A percentile compares a stretch with the other conserved stretches of the same genome.
phyloP scores from a whole-genome alignment of 2,329 filamentous ascomycete genomes.

The Penicillium polonicum region DNA sequence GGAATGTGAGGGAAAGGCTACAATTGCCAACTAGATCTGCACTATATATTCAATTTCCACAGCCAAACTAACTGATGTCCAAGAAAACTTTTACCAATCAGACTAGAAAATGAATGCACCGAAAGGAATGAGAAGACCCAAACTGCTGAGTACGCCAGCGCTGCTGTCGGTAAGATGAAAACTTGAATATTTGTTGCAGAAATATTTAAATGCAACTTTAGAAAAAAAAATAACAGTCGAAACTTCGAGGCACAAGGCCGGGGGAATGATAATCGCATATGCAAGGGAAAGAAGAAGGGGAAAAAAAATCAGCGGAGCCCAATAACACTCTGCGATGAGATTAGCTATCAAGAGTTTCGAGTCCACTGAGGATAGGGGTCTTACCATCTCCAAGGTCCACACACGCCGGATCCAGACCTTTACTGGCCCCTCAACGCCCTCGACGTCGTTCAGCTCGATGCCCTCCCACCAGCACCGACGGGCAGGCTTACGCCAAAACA shows the following conservation, averaged over 20 bases:
- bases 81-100: slow-evolving; percentile 9
- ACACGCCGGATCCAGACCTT: slow-evolving; percentile 98
- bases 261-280: slow-evolving; percentile 20
- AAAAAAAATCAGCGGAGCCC: slow-evolving; percentile 59
- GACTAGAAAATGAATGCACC: slow-evolving; percentile 13
- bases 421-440: slow-evolving; percentile 84
- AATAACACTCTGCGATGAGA: slow-evolving; percentile 67
- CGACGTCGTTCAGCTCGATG: slow-evolving; percentile 83
- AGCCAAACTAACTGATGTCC: neutral
- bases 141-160: slow-evolving; percentile 22
- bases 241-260: slow-evolving; percentile 21
- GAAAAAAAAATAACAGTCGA: slow-evolving; percentile 11
- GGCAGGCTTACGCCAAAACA: slow-evolving; percentile 98
- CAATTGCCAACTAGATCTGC: slow-evolving; percentile 1
- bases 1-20: neutral
- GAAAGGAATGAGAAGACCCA: slow-evolving; percentile 12
- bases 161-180: slow-evolving; percentile 9
- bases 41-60: slow-evolving; percentile 12
- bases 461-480: slow-evolving; percentile 99
- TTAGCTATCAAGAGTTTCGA: slow-evolving; percentile 17
- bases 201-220: slow-evolving; percentile 10
- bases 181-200: neutral
- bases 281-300: slow-evolving; percentile 19
- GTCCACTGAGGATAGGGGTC: slow-evolving; percentile 16
- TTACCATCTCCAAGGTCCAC: slow-evolving; percentile 94